These are phyloP conservation scores for Oryza australiensis DNA, from an alignment of 176 grass and related monocot genomes.

Conservation along the genomic window DNA sequence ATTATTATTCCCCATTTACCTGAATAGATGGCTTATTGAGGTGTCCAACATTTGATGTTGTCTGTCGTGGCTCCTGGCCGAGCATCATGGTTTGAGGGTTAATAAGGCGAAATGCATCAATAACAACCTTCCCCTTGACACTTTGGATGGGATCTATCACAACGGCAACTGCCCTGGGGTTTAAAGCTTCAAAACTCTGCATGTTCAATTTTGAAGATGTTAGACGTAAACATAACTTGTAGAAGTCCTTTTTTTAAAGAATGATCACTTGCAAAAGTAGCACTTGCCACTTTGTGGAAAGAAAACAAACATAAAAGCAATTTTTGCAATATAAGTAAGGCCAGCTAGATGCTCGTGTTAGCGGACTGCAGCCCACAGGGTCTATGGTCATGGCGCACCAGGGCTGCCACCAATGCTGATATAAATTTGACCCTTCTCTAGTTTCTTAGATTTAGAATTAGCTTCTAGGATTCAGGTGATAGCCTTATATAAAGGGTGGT, in stretches of 20 bases:
- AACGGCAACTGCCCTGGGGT: conserved; percentile 96
- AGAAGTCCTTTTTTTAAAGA: neutral
- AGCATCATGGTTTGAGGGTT: conserved; percentile 99
- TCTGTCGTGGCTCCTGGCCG: conserved; percentile 93
- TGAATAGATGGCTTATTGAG: conserved; percentile 99
- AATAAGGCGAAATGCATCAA: conserved; percentile 97
- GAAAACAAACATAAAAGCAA: neutral
- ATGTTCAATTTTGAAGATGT: conserved; percentile 24
- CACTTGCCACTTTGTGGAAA: neutral
- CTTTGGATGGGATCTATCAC: conserved; percentile 98
- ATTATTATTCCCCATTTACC: conserved; percentile 35
- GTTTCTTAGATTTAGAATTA: neutral
- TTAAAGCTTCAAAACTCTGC: conserved; percentile 99
- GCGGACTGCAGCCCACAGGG: neutral
- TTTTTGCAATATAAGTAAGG: neutral
- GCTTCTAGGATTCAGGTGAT: neutral
- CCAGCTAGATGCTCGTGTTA: neutral
- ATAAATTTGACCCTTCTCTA: neutral
- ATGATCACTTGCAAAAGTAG: neutral
- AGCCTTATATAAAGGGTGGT: neutral
- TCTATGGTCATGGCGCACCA: neutral
- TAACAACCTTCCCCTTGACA: conserved; percentile 97
- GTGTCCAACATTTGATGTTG: conserved; percentile 95
- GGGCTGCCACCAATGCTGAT: neutral
- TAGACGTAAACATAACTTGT: neutral